These are phyloP conservation scores for Cryptomeria japonica DNA, from an alignment of 75 land plant genomes.

Conservation along the genomic window DNA sequence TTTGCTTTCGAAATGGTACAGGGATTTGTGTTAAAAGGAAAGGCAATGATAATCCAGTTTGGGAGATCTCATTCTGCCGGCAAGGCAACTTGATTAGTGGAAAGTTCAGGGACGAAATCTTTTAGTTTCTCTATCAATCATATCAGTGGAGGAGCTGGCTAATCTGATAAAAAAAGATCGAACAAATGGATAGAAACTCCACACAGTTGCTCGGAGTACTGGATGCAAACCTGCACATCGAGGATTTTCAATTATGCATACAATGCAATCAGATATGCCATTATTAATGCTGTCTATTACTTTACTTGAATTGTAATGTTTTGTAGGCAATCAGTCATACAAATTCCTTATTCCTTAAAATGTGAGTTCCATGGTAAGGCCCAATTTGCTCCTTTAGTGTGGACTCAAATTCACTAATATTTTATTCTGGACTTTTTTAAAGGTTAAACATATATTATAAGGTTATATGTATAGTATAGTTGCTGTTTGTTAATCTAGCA, in stretches of 20 bases:
- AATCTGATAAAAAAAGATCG: background rate
- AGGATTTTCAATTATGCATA: background rate
- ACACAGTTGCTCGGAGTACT: background rate
- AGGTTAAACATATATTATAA: background rate
- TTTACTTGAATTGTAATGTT: background rate
- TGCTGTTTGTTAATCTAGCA: background rate
- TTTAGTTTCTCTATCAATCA: background rate
- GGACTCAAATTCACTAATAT: too few relatives aligned
- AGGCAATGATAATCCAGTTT: constrained; percentile 95
- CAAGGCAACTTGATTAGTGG: constrained; percentile 10
- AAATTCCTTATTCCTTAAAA: too few relatives aligned
- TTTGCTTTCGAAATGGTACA: constrained; percentile 79
- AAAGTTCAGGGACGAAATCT: background rate
- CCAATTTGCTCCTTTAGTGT: too few relatives aligned
- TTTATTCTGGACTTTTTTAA: background rate
- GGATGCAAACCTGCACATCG: background rate
- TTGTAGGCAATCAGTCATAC: background rate
- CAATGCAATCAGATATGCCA: background rate
- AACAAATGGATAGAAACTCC: background rate
- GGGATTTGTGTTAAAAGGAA: constrained; percentile 92
- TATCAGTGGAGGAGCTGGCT: constrained; percentile 12
- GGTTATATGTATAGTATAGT: too few relatives aligned
- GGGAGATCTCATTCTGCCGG: constrained; percentile 66
- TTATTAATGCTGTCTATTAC: background rate
- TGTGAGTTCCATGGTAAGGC: too few relatives aligned